Evolutionary conservation across 2,329 filamentous ascomycete species (phyloP), one percentile per base, ranked within the genome.

Genomic region (Fusarium compactum): DNA sequence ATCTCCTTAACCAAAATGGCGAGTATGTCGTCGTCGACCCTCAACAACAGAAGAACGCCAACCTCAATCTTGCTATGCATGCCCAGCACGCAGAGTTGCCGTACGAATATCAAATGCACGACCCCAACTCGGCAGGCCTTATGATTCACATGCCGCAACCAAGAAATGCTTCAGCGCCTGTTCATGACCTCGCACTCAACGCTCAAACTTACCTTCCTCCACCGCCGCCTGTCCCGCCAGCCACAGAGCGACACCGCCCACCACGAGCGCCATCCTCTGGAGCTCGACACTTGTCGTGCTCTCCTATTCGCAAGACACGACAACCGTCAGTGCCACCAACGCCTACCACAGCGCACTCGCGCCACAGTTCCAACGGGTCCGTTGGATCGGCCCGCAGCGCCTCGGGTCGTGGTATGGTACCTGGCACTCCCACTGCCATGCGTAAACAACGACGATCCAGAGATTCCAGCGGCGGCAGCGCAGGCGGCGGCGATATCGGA

Each of bases 111-210:
- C 76, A 73, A 15, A 57, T 59, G 10, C 72, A 79, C 24, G 77
- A 80, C 45, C 72, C 78, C 48, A 76, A 75, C 66, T 69, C 72
- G 15, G 70, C 76, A 27, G 84, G 84, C 2, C 82, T 87, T 62
- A 85, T 86, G 83, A 85, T 88, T 62, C 84, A 87, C 70, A 85
- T 86, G 84, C 85, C 85, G 20, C 84, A 85, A 62, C 81, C 84
- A 6, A 83, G 72, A 25, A 70, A 71, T 8, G 62, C 79, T 29
- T 78, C 82, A 8, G 76, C 80, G 16, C 76, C 83, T 25, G 76
- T 83, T 50, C 76, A 76, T 65, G 78, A 78, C 34, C 57, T 82
- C 69, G 60, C 74, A 56, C 62, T 79, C 69, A 77, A 73, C 71
- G 65, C 78, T 41, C 79, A 79, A 59, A 78, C 80, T 7, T 80